Evolutionary conservation across 805 yeast genomes (phyloP), one percentile per base, ranked within the genome.

Genomic region (Zygosaccharomyces pseudorouxii): DNA sequence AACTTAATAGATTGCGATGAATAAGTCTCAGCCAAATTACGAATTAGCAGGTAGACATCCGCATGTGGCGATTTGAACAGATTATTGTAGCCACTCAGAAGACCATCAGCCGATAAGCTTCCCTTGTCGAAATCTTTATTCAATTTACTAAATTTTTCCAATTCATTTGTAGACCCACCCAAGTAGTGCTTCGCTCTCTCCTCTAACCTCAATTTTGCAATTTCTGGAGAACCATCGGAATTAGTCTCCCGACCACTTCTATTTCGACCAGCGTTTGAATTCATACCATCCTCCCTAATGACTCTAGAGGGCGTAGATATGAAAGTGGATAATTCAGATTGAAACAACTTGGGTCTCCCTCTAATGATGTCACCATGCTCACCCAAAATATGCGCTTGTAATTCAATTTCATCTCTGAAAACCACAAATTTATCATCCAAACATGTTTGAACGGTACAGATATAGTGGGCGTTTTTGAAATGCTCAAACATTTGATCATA

Each of bases 381-480:
- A 54, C 81, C 79, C 41, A 89, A 68, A 81, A 89, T 83, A 67
- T 93, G 99, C 1, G 95, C 90, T 47, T 86, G 84, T 46, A 93
- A 72, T 56, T 89, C 97, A 47, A 89, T 67, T 46, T 86, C 93
- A 53, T 89, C 92, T 19, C 83, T 78, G 63, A 93, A 93, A 1
- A 92, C 99, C 19, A 93, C 93, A 69, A 93, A 92, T 63, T 87
- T 86, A 65, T 86, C 82, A 48, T 90, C 98, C 42, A 90, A 67
- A 69, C 99, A 93, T 10, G 77, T 60, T 42, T 79, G 86, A 16
- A 86, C 84, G 28, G 77, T 74, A 69, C 99, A 93, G 12, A 81
- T 80, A 65, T 73, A 88, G 67, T 93, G 99, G 37, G 76, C 80
- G 3, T 62, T 65, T 55, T 71, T 74, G 67, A 93, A 93, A 71